Evolutionary conservation across 2,329 filamentous ascomycete genomes (phyloP), one percentile per base, ranked within the genome.

Genomic region (Cladosporium sp.): DNA sequence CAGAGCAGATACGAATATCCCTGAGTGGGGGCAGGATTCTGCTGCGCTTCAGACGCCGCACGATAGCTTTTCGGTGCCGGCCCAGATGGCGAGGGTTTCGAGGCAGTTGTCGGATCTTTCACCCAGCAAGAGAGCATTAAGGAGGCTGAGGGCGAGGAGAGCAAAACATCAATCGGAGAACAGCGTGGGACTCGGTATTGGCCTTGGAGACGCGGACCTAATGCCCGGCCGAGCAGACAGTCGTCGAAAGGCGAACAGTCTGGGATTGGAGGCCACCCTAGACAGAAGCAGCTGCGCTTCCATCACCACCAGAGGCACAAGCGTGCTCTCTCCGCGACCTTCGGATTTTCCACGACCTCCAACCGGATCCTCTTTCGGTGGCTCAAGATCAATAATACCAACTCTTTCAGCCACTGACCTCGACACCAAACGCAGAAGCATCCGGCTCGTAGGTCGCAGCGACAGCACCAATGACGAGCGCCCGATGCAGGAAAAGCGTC

Each of bases 41-140:
- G 59, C 63, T 35, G 66, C 65, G 2, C 65, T 69, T 32, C 68
- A 72, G 54, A 68, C 63, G 18, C 70, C 71, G 6, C 67, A 70
- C 49, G 68, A 73, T 46, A 74, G 71, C 50, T 74, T 74, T 64
- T 72, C 69, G 13, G 65, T 72, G 11, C 66, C 72, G 4, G 69
- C 70, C 13, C 69, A 72, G 49, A 65, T 73, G 35, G 66, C 69
- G 9, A 60, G 67, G 34, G 56, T 62, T 2, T 72, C 71, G 1
- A 64, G 65, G 33, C 58, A 59, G 16, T 58, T 63, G 10, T 66
- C 65, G 13, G 57, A 49, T 31, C 42, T 58, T 4, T 68, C 65
- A 31, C 62, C 65, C 42, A 51, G 62, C 52, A 59, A 67, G 59
- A 50, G 66, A 59, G 57, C 63, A 46, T 55, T 68, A 53, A 55